phyloP scores from a whole-genome alignment of 202 grass and related monocot genomes.

The Hordeum pubiflorum region DNA sequence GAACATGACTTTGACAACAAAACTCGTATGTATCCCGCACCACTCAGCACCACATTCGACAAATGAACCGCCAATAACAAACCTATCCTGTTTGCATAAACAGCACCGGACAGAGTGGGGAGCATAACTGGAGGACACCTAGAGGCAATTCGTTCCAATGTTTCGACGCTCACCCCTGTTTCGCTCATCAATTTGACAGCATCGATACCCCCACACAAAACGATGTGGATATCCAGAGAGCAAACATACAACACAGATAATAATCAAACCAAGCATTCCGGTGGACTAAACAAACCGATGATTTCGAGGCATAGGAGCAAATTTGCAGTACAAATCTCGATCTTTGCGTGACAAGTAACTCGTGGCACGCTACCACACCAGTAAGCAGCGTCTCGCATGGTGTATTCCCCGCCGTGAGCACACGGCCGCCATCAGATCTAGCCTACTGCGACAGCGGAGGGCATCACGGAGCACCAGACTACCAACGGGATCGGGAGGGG shows the following conservation, averaged over 20 bases:
- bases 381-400: not conserved
- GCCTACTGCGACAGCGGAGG: not conserved
- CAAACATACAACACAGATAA: not conserved
- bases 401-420: not conserved
- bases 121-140: too few species aligned
- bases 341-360: not conserved
- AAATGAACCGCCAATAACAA: too few species aligned
- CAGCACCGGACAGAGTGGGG: too few species aligned
- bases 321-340: not conserved
- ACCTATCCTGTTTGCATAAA: too few species aligned
- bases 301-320: not conserved
- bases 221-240: not conserved
- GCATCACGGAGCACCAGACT: not conserved
- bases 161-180: too few species aligned
- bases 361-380: not conserved
- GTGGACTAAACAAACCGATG: not conserved
- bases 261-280: not conserved
- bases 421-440: conserved; percentile 23
- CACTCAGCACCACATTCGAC: too few species aligned
- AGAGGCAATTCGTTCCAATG: too few species aligned
- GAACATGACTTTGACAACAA: not conserved
- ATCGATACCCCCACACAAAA: too few species aligned
- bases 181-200: too few species aligned
- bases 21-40: not conserved
- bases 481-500: not conserved